These are phyloP conservation scores for Lathyrus aphaca DNA, from an alignment of 306 rosid genomes.

Conservation along the genomic window DNA sequence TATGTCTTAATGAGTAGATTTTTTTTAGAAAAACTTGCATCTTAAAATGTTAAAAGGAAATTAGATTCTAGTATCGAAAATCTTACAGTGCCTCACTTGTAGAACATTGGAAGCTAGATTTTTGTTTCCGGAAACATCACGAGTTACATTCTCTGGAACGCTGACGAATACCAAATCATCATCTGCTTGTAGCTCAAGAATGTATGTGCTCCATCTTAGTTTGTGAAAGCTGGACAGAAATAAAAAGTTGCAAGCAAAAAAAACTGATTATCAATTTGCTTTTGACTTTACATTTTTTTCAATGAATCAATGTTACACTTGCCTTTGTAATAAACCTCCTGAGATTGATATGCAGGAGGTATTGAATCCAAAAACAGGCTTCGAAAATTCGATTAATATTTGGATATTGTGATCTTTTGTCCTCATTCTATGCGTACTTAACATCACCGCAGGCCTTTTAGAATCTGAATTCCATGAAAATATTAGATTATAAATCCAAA, in stretches of 20 bases:
- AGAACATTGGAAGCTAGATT: constrained; percentile 89
- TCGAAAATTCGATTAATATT: constrained; percentile 57
- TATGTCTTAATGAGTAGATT: neutral
- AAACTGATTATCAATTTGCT: constrained; percentile 4
- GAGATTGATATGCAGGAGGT: constrained; percentile 65
- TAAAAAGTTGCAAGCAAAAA: constrained; percentile 36
- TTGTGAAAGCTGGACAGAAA: constrained; percentile 59
- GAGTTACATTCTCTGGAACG: constrained; percentile 76
- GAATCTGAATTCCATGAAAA: constrained; percentile 61
- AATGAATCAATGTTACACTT: constrained; percentile 42
- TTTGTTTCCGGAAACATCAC: constrained; percentile 82
- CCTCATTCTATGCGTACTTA: constrained; percentile 71
- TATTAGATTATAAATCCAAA: constrained; percentile 24
- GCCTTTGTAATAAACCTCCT: constrained; percentile 76
- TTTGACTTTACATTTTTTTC: constrained; percentile 15
- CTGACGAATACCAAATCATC: constrained; percentile 53
- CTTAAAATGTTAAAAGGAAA: constrained; percentile 9
- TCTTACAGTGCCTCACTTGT: constrained; percentile 88
- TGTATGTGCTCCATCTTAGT: constrained; percentile 55
- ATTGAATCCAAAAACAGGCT: constrained; percentile 87
- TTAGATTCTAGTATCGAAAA: too few relatives aligned
- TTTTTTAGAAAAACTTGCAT: neutral
- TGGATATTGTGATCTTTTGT: constrained; percentile 66
- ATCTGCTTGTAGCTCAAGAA: constrained; percentile 62
- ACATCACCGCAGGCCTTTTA: constrained; percentile 71